phyloP scores from a whole-genome alignment of 164 flowering plant genomes.

The Vitis rupestris region DNA sequence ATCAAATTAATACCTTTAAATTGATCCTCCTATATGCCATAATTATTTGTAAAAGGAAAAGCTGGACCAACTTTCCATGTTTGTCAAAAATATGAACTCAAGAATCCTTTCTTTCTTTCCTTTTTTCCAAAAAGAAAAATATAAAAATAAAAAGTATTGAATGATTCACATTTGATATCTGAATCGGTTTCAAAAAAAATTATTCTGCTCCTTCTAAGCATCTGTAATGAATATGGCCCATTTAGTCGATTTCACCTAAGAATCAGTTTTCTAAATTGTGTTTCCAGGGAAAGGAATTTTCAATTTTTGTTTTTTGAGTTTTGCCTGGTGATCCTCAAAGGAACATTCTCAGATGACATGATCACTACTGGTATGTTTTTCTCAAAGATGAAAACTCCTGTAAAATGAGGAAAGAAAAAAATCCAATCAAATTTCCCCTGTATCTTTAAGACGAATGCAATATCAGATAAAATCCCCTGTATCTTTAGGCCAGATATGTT shows the following conservation, averaged over 20 bases:
- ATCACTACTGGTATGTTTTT: constrained; percentile 85
- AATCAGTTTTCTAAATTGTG: neutral
- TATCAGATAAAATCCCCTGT: neutral
- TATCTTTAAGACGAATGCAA: neutral
- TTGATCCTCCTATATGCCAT: no score
- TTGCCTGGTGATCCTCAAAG: constrained; percentile 85
- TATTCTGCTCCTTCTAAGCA: constrained; percentile 94
- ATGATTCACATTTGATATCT: constrained; percentile 54
- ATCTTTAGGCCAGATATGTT: neutral
- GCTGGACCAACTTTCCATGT: no score
- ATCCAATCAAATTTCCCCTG: neutral
- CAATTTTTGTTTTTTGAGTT: constrained; percentile 1
- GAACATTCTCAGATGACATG: constrained; percentile 96
- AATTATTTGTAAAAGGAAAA: no score
- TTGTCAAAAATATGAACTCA: no score
- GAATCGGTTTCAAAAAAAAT: constrained; percentile 76
- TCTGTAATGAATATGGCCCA: constrained; percentile 34
- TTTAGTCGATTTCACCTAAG: constrained; percentile 2
- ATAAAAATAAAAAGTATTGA: no score
- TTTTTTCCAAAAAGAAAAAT: no score
- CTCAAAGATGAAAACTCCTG: constrained; percentile 76
- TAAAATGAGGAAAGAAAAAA: constrained; percentile 8
- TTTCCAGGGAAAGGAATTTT: neutral
- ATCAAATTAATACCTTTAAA: no score
- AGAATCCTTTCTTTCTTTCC: no score